Conservation (phyloP, 106 monocot species). For the Gastrodia elata region DNA sequence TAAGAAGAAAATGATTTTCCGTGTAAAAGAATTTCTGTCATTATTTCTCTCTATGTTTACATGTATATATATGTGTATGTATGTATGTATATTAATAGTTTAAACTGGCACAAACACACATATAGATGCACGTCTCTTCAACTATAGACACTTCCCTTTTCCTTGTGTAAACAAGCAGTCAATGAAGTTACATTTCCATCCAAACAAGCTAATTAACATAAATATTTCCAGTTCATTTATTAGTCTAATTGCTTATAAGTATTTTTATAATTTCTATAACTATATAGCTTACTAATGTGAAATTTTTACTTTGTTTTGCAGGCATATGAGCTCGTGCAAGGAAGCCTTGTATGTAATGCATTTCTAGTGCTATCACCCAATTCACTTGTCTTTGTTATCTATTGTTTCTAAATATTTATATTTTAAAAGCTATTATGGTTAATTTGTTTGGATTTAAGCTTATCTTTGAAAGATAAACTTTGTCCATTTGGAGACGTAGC, state of each 20-base stretch:
- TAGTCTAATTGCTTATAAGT: background rate
- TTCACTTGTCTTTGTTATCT: background rate
- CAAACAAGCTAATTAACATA: background rate
- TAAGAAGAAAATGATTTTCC: too few relatives aligned
- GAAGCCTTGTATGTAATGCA: constrained; percentile 2
- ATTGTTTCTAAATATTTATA: background rate
- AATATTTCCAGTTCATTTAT: background rate
- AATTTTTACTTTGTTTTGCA: constrained; percentile 1
- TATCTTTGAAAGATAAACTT: background rate
- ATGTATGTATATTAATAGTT: too few relatives aligned
- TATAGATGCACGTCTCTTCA: background rate
- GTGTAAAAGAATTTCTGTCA: too few relatives aligned
- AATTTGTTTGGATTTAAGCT: background rate
- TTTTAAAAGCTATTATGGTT: background rate
- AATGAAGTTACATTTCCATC: background rate
- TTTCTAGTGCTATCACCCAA: background rate
- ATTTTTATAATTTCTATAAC: background rate
- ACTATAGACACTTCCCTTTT: background rate
- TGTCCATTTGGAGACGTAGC: too few relatives aligned
- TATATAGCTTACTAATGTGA: background rate
- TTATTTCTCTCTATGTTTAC: too few relatives aligned
- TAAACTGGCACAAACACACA: too few relatives aligned
- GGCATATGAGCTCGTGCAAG: constrained; percentile 6
- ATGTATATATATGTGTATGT: too few relatives aligned
- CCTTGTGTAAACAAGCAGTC: background rate